Conservation (phyloP, 2,329 filamentous ascomycete species). For the Plectosphaerella plurivora region DNA sequence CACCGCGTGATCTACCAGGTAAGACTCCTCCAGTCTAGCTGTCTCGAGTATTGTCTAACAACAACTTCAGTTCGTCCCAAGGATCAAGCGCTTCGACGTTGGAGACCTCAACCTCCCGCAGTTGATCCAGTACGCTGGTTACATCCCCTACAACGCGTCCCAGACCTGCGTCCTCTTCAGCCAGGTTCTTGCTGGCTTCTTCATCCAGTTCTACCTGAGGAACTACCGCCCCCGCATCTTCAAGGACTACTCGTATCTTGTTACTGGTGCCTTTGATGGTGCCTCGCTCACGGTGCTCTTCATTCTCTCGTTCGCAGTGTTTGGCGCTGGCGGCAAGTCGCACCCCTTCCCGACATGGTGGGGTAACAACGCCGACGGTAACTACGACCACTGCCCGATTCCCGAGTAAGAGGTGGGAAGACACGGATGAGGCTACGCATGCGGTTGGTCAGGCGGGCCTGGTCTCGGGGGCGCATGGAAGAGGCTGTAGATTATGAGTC, state of each 20-base stretch:
- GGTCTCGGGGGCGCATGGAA: too few species aligned
- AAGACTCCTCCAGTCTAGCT: slow-evolving; percentile 10
- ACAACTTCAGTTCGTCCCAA: slow-evolving; percentile 37
- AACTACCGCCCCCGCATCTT: slow-evolving; percentile 48
- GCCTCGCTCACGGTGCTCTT: slow-evolving; percentile 43
- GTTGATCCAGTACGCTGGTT: slow-evolving; percentile 50
- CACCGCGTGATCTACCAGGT: slow-evolving; percentile 40
- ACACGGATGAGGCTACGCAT: too few species aligned
- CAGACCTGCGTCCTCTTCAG: slow-evolving; percentile 52
- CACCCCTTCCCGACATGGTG: slow-evolving; percentile 48
- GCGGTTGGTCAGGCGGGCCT: too few species aligned
- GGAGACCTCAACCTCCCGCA: slow-evolving; percentile 47
- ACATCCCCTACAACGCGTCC: slow-evolving; percentile 48
- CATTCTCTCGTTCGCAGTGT: slow-evolving; percentile 51
- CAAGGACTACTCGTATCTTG: slow-evolving; percentile 48
- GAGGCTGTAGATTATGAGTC: too few species aligned
- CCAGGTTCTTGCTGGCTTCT: slow-evolving; percentile 39
- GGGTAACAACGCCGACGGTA: slow-evolving; percentile 45
- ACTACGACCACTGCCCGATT: slow-evolving; percentile 43
- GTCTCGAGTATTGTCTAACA: slow-evolving; percentile 1
- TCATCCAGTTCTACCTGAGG: slow-evolving; percentile 45
- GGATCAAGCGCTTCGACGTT: slow-evolving; percentile 33
- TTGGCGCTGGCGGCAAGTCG: slow-evolving; percentile 41
- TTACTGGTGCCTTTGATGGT: slow-evolving; percentile 50
- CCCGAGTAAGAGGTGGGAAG: slow-evolving; percentile 17